These are phyloP conservation scores for Camelina laxa DNA, from an alignment of 345 rosid genomes.

Conservation along the genomic window DNA sequence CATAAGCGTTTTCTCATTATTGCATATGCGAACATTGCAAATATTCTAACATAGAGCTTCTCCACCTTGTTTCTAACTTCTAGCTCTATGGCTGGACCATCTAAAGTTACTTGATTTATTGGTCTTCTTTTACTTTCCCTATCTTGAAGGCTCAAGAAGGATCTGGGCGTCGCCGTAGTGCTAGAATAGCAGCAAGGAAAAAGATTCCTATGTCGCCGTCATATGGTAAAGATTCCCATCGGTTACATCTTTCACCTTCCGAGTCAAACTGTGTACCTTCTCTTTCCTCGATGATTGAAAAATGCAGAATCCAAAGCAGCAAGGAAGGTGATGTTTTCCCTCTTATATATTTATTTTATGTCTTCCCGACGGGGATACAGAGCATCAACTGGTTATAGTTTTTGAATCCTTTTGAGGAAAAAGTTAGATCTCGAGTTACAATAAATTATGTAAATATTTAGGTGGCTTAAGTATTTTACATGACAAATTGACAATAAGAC, in stretches of 20 bases:
- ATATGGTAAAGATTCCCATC: slow-evolving; percentile 56
- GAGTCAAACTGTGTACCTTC: slow-evolving; percentile 55
- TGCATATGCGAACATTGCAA: slow-evolving; percentile 8
- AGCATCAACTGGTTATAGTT: slow-evolving; percentile 27
- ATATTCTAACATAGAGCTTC: background rate
- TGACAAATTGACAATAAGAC: slow-evolving; percentile 2
- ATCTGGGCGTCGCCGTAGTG: slow-evolving; percentile 77
- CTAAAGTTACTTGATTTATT: slow-evolving; percentile 27
- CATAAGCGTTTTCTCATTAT: background rate
- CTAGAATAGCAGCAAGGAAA: slow-evolving; percentile 70
- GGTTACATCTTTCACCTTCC: slow-evolving; percentile 39
- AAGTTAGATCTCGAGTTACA: background rate
- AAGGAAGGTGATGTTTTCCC: slow-evolving; percentile 65
- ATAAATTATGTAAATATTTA: background rate
- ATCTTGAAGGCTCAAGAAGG: slow-evolving; percentile 59
- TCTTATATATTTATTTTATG: slow-evolving; percentile 7
- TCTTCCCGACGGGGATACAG: background rate
- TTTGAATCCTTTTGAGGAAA: slow-evolving; percentile 3
- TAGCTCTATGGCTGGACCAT: background rate
- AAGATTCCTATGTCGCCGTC: slow-evolving; percentile 49
- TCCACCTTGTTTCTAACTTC: background rate
- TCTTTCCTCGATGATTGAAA: slow-evolving; percentile 65
- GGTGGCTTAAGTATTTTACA: background rate
- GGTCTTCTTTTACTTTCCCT: slow-evolving; percentile 21
- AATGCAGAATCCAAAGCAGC: slow-evolving; percentile 69